Conservation (phyloP, 1,284 basidiomycete species). For the Lentinus polychrous region DNA sequence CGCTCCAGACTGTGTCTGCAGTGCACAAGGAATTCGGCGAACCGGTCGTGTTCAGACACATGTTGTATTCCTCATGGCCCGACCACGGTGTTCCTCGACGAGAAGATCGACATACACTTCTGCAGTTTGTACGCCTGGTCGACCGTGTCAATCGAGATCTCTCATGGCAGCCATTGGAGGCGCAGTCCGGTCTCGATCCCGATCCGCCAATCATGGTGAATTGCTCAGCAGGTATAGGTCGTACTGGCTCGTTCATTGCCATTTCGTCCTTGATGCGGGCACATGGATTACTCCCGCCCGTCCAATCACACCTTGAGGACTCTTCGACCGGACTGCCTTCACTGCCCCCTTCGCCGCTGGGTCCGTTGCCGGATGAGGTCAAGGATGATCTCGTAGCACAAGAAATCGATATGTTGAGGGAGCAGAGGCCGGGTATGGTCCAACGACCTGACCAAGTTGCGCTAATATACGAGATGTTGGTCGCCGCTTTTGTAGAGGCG, state of each 20-base stretch:
- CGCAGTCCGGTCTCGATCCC: conserved; percentile 27
- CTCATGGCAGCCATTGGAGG: conserved; percentile 24
- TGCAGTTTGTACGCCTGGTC: conserved; percentile 57
- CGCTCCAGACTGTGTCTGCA: conserved; percentile 22
- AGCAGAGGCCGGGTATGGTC: conserved; percentile 80
- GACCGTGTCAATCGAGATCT: conserved; percentile 50
- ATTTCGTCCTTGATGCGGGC: conserved; percentile 65
- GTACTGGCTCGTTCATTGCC: conserved; percentile 85
- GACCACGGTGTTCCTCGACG: conserved; percentile 71
- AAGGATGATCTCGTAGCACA: conserved; percentile 57
- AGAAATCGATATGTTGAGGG: conserved; percentile 72
- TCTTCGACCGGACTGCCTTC: conserved; percentile 18
- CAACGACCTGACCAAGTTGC: conserved; percentile 61
- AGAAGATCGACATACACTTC: conserved; percentile 47
- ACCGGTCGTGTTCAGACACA: conserved; percentile 54
- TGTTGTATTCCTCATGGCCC: conserved; percentile 75
- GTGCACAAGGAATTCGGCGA: conserved; percentile 17
- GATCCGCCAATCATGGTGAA: conserved; percentile 77
- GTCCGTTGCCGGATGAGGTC: conserved; percentile 41
- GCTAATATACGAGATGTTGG: conserved; percentile 46
- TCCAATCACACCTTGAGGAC: conserved; percentile 19
- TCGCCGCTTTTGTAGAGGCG: conserved; percentile 18
- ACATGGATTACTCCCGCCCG: conserved; percentile 40
- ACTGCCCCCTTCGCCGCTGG: conserved; percentile 44
- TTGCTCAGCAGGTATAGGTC: conserved; percentile 86